A percentile compares a stretch with the other conserved stretches of the same genome.
phyloP scores from a whole-genome alignment of 345 rosid species.

The Aethionema arabicum region DNA sequence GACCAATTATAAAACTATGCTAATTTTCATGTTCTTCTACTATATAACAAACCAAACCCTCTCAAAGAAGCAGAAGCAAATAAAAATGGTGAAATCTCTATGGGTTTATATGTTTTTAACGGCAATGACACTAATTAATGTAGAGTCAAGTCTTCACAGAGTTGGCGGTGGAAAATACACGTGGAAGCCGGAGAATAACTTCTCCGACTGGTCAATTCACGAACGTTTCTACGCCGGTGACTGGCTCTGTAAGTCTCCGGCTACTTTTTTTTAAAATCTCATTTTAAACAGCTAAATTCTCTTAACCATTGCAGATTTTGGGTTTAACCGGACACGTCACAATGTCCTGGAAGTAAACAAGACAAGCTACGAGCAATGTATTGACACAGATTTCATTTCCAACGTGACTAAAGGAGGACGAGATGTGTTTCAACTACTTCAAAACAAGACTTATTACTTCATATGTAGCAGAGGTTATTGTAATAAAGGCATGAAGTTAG shows the following conservation, averaged over 20 bases:
- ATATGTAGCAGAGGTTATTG: conserved; percentile 60
- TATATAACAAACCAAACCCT: conserved; percentile 14
- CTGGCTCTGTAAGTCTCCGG: conserved; percentile 52
- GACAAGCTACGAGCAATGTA: conserved; percentile 55
- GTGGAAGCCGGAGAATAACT: conserved; percentile 50
- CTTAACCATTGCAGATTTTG: conserved; percentile 36
- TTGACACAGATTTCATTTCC: conserved; percentile 41
- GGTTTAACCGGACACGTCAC: conserved; percentile 43
- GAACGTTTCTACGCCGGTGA: conserved; percentile 51
- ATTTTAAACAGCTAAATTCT: too few relatives aligned
- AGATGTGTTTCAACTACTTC: conserved; percentile 55
- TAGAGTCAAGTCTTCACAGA: conserved; percentile 50
- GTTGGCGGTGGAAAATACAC: conserved; percentile 55
- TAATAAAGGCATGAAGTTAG: conserved; percentile 54
- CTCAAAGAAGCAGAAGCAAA: neutral
- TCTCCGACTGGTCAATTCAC: conserved; percentile 50
- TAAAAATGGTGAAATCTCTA: conserved; percentile 12
- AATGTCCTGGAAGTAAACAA: conserved; percentile 62
- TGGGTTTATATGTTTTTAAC: conserved; percentile 9
- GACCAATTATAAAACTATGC: neutral
- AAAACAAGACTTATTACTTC: conserved; percentile 58
- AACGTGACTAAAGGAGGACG: conserved; percentile 65
- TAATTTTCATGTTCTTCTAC: conserved; percentile 1
- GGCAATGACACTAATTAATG: neutral
- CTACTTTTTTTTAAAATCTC: neutral